A percentile compares a stretch with the other conserved stretches of the same genome.
Evolutionary conservation across 371 early-diverging fungal species (phyloP).

Genomic region (Quaeritorhiza haematococci): DNA sequence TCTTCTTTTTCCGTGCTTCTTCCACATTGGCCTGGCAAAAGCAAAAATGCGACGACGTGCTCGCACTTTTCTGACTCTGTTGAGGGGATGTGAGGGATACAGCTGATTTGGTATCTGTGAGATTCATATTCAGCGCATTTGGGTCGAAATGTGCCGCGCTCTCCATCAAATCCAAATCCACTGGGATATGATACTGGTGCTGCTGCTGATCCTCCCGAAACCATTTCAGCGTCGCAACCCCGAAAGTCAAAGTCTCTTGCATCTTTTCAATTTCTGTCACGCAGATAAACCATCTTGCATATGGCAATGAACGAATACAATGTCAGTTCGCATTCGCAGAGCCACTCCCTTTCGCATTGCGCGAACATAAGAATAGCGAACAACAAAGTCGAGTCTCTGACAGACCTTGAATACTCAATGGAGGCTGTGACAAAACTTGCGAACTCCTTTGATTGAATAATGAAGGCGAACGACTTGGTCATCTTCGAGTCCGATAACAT

Average conservation of each 20-base stretch:
- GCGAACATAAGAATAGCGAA: not conserved
- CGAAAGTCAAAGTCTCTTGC: not conserved
- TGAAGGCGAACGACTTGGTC: not conserved
- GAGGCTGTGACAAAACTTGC: constrained; percentile 1
- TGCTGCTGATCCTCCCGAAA: no score
- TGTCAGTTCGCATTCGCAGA: no score
- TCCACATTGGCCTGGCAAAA: not conserved
- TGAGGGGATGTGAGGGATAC: no score
- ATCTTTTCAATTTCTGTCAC: not conserved
- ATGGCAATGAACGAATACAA: no score
- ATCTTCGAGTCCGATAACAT: no score
- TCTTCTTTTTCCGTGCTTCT: not conserved
- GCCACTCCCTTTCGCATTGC: no score
- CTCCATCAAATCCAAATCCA: no score
- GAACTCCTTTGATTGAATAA: constrained; percentile 2
- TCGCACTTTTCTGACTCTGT: no score
- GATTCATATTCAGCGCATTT: no score
- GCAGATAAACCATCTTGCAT: not conserved
- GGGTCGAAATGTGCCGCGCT: no score
- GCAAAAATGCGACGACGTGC: not conserved
- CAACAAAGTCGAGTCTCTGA: not conserved
- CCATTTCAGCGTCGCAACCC: constrained; percentile 1
- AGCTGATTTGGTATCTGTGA: no score
- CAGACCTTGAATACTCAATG: not conserved
- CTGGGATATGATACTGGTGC: no score